Base-by-base conservation (phyloP, 1,284 basidiomycete genomes). In the Pseudozyma tsukubaensis region DNA sequence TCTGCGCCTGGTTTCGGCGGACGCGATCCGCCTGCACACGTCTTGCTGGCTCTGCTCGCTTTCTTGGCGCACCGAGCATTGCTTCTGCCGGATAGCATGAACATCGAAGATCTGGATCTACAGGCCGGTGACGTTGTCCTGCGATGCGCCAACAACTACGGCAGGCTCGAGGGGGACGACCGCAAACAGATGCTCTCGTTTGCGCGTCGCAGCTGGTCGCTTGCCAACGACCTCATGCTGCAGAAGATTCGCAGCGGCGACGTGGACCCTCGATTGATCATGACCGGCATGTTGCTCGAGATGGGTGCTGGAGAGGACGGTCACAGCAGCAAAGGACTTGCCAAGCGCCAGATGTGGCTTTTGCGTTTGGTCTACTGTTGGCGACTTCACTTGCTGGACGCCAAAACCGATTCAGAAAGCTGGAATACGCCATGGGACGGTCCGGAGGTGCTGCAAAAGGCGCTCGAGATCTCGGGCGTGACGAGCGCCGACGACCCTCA, bases 271-370 rank as follows among this genome's bases (percentile, higher is more conserved):
- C 58, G 64, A 12, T 62, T 79, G 16, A 53, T 79, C 36, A 60
- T 64, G 9, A 71, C 72, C 13, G 78, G 78, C 43, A 73, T 66
- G 63, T 50, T 68, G 1, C 52, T 79, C 45, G 73, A 79, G 64
- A 65, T 76, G 58, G 69, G 70, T 13, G 76, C 76, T 9, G 69
- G 71, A 24, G 78, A 79, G 54, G 78, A 79, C 39, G 78, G 78
- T 37, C 59, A 72, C 4, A 64, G 72, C 52, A 70, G 62, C 47
- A 70, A 69, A n/a, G 61, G 71, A 1, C 65, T 69, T 32, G 55
- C 34, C 9, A 50, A 75, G 71, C 65, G 68, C 29, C 60, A 78
- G 21, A 67, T 78, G 61, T 76, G 73, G 73, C 66, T 79, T 32
- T 76, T 77, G 50, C 61, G 64, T 10, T 52, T 79, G 13, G 57